Evolutionary conservation across 2,329 filamentous ascomycete species (phyloP), one percentile per base, ranked within the genome.

Genomic region (Colletotrichum neosansevieriae): DNA sequence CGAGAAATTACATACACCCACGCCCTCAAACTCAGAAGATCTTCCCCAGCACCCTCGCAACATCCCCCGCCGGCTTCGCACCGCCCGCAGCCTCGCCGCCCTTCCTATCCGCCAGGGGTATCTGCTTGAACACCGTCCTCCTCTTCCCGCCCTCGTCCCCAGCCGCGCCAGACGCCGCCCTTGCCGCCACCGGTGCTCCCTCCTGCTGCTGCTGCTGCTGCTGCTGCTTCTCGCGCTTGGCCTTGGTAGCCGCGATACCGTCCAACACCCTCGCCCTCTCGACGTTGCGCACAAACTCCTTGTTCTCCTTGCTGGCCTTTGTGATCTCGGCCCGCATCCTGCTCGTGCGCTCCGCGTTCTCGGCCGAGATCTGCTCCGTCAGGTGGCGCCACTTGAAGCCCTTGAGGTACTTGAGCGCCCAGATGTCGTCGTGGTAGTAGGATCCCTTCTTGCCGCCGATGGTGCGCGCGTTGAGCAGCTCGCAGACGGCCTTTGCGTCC

Each of bases 351-450:
- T 95, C 93, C 5, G 93, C 92, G 76, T 94, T 93, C 82, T 97
- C 93, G 32, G 91, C 87, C 45, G 91, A 86, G 72, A 95, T 94
- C 80, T 94, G 91, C 77, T 93, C 91, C 64, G 91, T 94, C 71
- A 90, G 79, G 74, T 90, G 84, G 71, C 86, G 83, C 93, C 93
- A 97, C 79, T 95, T 96, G 82, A 96, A 95, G 1, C 92, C 92
- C 71, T 88, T 91, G 70, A 97, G 81, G 75, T 97, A 97, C 69
- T 92, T 86, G 71, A 96, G 82, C 74, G 92, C 94, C 93, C 93
- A 97, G 50, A 97, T 86, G 77, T 97, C 93, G 77, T 97, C 93
- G 73, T 92, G 89, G 81, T 95, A 97, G 77, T 92, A 94, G 56
- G 87, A 88, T 12, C 92, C 87, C 81, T 97, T 97, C 81, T 94